Base-by-base conservation (phyloP, 352 stramenopile genomes). In the Globisporangium iwayamae region DNA sequence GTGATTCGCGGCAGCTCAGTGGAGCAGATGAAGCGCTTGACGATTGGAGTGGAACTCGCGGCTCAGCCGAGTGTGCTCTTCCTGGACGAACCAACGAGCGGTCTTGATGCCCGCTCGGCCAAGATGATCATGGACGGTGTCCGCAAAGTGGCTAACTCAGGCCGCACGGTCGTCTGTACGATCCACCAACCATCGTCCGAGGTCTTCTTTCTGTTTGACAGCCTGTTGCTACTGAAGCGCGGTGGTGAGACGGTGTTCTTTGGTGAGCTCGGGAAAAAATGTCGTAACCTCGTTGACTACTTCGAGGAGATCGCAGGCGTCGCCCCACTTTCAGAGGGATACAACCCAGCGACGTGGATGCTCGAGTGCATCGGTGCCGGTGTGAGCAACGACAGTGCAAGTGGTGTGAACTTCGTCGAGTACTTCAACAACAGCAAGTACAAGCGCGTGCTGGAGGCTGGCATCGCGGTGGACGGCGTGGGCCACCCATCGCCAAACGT, bases 331-430 rank as follows among this genome's bases (percentile, higher is more conserved):
- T 25, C 43, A 13, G 22, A 3, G 8, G 43, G 22, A 10, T 83
- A 89, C 62, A 96, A 96, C 64, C 88, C 88, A 18, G 81, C 86
- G 22, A 93, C 85, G 22, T 96, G 85, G 85, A 94, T 95, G 83
- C 72, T 96, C 38, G 73, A 85, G 57, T 75, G 61, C 41, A 80
- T 81, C 50, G 73, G 74, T 18, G 74, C 79, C 16, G 74, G 74
- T 47, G 74, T 81, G 28, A 65, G 65, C 46, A 74, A 75, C 50
- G 60, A 65, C 52, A 47, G 22, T 13, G 54, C 34, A 13, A 47
- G 22, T 22, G 55, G 22, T 3, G n/a, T 48, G 55, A 25, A 60
- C 9, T 60, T 60, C 47, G 55, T 60, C 39, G 8, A 14, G 25
- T 48, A 48, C 30, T 60, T 60, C 34, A 60, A 60, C 36, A 28